Evolutionary conservation across 2,329 filamentous ascomycete species (phyloP).

Genomic region (Curvularia hawaiiensis): DNA sequence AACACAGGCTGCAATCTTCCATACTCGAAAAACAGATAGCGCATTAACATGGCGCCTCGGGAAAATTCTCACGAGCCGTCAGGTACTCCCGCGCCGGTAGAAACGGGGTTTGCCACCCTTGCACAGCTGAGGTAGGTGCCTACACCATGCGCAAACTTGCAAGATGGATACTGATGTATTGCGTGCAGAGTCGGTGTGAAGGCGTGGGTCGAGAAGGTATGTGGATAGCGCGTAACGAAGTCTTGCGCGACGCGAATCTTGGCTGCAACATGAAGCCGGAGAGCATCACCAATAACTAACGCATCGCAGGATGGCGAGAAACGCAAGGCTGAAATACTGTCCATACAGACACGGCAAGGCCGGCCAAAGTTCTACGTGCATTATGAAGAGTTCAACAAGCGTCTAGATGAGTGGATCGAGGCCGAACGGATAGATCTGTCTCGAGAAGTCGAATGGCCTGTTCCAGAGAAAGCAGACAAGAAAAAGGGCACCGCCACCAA

Average conservation of each 20-base stretch:
- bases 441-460: slow-evolving; percentile 95
- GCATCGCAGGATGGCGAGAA: slow-evolving; percentile 72
- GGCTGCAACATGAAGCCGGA: slow-evolving; percentile 21
- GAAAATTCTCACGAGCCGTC: slow-evolving; percentile 60
- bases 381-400: slow-evolving; percentile 98
- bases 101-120: slow-evolving; percentile 83
- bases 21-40: slow-evolving; percentile 15
- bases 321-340: slow-evolving; percentile 94
- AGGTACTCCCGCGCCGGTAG: slow-evolving; percentile 63
- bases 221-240: slow-evolving; percentile 25
- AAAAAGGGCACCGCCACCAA: slow-evolving; percentile 67
- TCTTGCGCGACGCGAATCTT: slow-evolving; percentile 12
- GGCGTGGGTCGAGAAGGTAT: slow-evolving; percentile 71
- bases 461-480: slow-evolving; percentile 87
- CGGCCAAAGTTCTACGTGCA: slow-evolving; percentile 93
- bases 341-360: slow-evolving; percentile 87
- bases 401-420: slow-evolving; percentile 85
- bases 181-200: slow-evolving; percentile 66
- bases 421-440: slow-evolving; percentile 81
- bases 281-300: slow-evolving; percentile 22
- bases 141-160: slow-evolving; percentile 31
- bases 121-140: slow-evolving; percentile 75
- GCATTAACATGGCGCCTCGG: slow-evolving; percentile 58
- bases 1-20: slow-evolving; percentile 29
- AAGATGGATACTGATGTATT: slow-evolving; percentile 37